These are phyloP conservation scores for Salvia splendens DNA, from an alignment of 257 asterid species.

Conservation along the genomic window DNA sequence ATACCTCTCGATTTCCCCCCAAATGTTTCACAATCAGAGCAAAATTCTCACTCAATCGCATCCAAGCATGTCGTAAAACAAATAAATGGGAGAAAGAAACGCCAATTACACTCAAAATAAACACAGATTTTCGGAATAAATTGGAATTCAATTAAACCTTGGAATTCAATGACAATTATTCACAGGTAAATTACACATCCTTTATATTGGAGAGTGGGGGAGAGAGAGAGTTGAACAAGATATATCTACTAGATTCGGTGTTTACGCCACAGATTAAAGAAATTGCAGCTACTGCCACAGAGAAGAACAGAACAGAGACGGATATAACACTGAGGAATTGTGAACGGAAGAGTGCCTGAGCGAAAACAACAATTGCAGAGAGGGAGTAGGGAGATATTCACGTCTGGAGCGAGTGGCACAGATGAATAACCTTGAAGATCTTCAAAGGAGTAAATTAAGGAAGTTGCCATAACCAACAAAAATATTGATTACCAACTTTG, in stretches of 20 bases:
- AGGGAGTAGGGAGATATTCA: too few species aligned
- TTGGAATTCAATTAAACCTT: too few species aligned
- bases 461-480: too few species aligned
- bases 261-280: neutral
- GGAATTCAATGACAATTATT: constrained; percentile 16
- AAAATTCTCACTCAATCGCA: constrained; percentile 31
- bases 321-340: too few species aligned
- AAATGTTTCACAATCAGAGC: constrained; percentile 35
- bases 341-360: too few species aligned
- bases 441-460: too few species aligned
- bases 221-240: constrained; percentile 39
- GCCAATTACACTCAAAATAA: constrained; percentile 29
- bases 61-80: constrained; percentile 29
- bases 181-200: neutral
- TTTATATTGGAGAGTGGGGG: neutral
- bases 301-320: neutral
- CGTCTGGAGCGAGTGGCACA: too few species aligned
- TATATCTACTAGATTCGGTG: constrained; percentile 34
- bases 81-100: constrained; percentile 27
- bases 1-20: constrained; percentile 29
- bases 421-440: too few species aligned
- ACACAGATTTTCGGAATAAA: constrained; percentile 11
- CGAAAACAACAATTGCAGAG: too few species aligned
- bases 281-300: neutral
- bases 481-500: too few species aligned